Percentiles rank a stretch among this genome's conserved stretches.
These are phyloP conservation scores for Lactarius trivialis DNA, from an alignment of 768 basidiomycete species.

Conservation along the genomic window DNA sequence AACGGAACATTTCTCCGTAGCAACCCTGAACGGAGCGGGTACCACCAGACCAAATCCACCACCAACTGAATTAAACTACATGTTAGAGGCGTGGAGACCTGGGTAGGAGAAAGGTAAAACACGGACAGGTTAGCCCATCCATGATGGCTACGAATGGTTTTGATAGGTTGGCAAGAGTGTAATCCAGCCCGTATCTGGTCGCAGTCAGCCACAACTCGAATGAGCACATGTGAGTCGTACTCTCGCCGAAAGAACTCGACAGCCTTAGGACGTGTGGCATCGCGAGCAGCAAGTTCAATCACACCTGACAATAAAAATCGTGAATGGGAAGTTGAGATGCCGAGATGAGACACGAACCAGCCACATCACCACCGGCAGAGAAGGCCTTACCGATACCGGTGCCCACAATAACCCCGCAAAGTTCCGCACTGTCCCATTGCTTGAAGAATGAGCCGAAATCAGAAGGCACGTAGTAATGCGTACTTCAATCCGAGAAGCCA, in stretches of 20 bases:
- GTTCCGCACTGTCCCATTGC: conserved; percentile 71
- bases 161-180: conserved; percentile 55
- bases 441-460: conserved; percentile 26
- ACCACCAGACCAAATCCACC: conserved; percentile 88
- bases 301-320: conserved; percentile 40
- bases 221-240: conserved; percentile 35
- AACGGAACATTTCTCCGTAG: conserved; percentile 86
- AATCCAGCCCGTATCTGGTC: conserved; percentile 73
- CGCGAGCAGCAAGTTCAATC: conserved; percentile 42
- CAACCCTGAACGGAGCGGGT: conserved; percentile 83
- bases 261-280: conserved; percentile 52
- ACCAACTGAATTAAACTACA: conserved; percentile 57
- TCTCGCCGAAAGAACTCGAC: conserved; percentile 87
- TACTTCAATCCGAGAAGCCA: conserved; percentile 75
- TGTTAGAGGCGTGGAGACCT: not conserved
- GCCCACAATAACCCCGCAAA: conserved; percentile 67
- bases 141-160: conserved; percentile 91
- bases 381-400: conserved; percentile 71
- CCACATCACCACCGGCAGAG: conserved; percentile 94
- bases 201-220: not conserved
- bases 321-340: not conserved
- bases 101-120: conserved; percentile 16
- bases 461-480: conserved; percentile 16
- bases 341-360: conserved; percentile 43
- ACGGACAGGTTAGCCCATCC: conserved; percentile 87